Evolutionary conservation across 345 rosid genomes (phyloP), one percentile per base, ranked within the genome.

Genomic region (Rhodomyrtus tomentosa): DNA sequence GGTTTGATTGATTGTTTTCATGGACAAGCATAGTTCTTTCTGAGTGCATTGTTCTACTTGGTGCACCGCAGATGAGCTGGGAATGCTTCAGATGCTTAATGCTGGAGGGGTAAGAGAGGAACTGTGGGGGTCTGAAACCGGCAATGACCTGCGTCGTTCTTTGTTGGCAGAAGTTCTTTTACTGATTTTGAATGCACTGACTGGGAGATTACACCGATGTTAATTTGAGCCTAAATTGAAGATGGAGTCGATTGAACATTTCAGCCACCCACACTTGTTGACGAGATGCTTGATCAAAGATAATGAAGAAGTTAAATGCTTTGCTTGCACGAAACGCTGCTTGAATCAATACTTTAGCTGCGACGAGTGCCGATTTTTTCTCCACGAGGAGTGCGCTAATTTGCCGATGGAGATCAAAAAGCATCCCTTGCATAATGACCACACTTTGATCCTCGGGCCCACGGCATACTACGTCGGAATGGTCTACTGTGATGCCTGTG

Each of bases 351-450:
- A 0, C 42, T 62, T 29, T 0, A 32, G 74, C 74, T 62, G 74
- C 22, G 8, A 29, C 40, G 2, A 0, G 0, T 32, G 74, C 74
- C 3, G 0, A 32, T 62, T 62, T 62, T 29, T 62, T 32, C 74
- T 62, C 24, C 6, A 62, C 1, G 74, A 29, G 74, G 42, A 62
- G 0, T 62, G 74, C 1, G 40, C 74, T 7, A 32, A 32, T 0
- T 62, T 62, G 24, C 42, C 2, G 2, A 7, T 0, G 1, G 74
- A 29, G 74, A 0, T 62, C 40, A 2, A 5, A 0, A 21, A 0
- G 76, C 83, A 82, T 56, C 62, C 49, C 10, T 8, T 82, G 29
- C 83, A 82, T 53, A 27, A 68, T 53, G 45, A 0, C 55, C 83
- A 82, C 50, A 0, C 40, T 82, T 56, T 82, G 49, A 82, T 8